Base-by-base conservation (phyloP, 495 filamentous ascomycete species). In the Aspergillus saccharolyticus region DNA sequence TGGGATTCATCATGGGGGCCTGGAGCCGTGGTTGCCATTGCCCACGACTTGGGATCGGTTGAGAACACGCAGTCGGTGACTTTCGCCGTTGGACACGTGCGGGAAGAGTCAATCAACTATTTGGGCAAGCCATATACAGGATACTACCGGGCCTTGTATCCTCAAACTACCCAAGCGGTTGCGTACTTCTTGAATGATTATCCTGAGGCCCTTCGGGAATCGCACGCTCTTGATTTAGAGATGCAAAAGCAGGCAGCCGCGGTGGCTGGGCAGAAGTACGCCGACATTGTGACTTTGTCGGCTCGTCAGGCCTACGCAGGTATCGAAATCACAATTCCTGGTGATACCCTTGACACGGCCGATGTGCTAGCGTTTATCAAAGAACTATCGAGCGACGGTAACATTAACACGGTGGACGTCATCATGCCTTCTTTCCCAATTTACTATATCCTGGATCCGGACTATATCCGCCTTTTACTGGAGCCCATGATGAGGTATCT, bases 361-460 rank as follows among this genome's bases (percentile, higher is more conserved):
- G 68, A 73, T 53, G 66, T 72, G 42, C 64, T 83, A 56, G 71
- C 76, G 14, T 83, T 81, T 50, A 65, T 82, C 56, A 82, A 83
- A 55, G 78, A 81, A 61, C 74, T 81, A 22, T 78, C 73, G 8
- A 79, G 72, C 25, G 70, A 83, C 56, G 79, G 78, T 9, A 79
- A 82, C 52, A 63, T 80, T 50, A 81, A 81, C 53, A 82, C 79
- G 2, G 66, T 82, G 21, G 80, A 81, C 56, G 70, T 82, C 16
- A 78, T 81, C 33, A 78, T 75, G 64, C 77, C 77, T 1, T 71
- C 72, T 0, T 74, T 76, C 54, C 78, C 78, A 7, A 70, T 79
- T n/a, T 78, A 80, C 53, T 78, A 75, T 57, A 68, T 78, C 25
- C 58, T 80, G 54, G 70, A 75, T 45, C 77, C 78, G 8, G 70